Percentiles rank a stretch among this genome's conserved stretches.
These are phyloP conservation scores for Clathrus columnatus DNA, from an alignment of 768 basidiomycete species.

Conservation along the genomic window DNA sequence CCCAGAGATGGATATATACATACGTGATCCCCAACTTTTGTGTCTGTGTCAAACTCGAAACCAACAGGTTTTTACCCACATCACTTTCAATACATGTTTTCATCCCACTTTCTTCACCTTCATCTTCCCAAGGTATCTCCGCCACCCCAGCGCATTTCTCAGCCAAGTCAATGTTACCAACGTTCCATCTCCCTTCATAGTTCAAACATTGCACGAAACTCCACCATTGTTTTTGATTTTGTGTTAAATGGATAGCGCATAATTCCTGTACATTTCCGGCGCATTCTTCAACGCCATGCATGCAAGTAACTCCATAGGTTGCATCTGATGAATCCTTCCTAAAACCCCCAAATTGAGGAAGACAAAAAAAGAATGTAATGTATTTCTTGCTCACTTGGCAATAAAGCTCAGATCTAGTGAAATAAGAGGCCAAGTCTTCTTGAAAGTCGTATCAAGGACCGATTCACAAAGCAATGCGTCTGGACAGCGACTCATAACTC, in stretches of 20 bases:
- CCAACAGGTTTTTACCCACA: slow-evolving; percentile 59
- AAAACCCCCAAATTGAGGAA: neutral
- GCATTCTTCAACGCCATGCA: slow-evolving; percentile 77
- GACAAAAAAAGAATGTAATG: slow-evolving; percentile 15
- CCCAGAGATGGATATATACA: slow-evolving; percentile 14
- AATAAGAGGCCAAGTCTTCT: slow-evolving; percentile 53
- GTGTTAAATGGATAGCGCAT: slow-evolving; percentile 59
- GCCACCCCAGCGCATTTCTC: slow-evolving; percentile 54
- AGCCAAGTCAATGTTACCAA: slow-evolving; percentile 61
- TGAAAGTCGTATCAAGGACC: slow-evolving; percentile 63
- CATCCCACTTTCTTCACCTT: slow-evolving; percentile 43
- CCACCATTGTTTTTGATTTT: slow-evolving; percentile 58
- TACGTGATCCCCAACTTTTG: slow-evolving; percentile 49
- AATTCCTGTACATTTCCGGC: slow-evolving; percentile 85
- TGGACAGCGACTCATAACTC: slow-evolving; percentile 68
- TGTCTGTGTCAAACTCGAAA: slow-evolving; percentile 44
- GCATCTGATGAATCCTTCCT: slow-evolving; percentile 58
- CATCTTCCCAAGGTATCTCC: slow-evolving; percentile 57
- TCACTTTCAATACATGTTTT: slow-evolving; percentile 53
- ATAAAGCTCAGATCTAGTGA: slow-evolving; percentile 65
- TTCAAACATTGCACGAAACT: slow-evolving; percentile 77
- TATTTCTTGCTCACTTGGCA: slow-evolving; percentile 66
- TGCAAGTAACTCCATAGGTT: slow-evolving; percentile 72
- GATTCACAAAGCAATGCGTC: slow-evolving; percentile 79
- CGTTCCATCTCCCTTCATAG: slow-evolving; percentile 41